These are phyloP conservation scores for Sporothrix protearum DNA, from an alignment of 2,329 filamentous ascomycete genomes.

Conservation along the genomic window DNA sequence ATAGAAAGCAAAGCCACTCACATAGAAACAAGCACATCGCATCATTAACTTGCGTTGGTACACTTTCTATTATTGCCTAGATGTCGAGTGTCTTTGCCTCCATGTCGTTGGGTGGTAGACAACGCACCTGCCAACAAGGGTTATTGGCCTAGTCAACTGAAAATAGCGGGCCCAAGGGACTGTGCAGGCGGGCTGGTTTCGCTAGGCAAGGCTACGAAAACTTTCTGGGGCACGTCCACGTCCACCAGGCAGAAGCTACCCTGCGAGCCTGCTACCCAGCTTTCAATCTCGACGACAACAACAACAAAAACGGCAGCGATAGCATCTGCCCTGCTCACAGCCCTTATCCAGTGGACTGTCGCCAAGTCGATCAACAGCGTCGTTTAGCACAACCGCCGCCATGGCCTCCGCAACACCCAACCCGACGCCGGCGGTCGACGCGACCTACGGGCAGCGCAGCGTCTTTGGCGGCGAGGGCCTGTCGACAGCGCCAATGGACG, in stretches of 20 bases:
- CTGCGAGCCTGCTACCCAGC: neutral
- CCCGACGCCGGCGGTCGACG: conserved; percentile 46
- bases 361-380: neutral
- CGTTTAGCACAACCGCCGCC: neutral
- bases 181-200: neutral
- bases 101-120: neutral
- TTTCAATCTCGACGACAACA: neutral
- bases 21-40: no score
- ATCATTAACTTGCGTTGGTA: no score
- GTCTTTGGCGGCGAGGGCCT: conserved; percentile 64
- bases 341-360: neutral
- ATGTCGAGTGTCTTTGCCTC: neutral
- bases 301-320: conserved; percentile 6
- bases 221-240: neutral
- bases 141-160: neutral
- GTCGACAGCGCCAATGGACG: conserved; percentile 43
- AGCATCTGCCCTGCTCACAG: neutral
- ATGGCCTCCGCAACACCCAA: conserved; percentile 28
- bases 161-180: neutral
- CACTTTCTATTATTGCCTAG: neutral
- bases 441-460: conserved; percentile 67
- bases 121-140: neutral
- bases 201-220: conserved; percentile 17
- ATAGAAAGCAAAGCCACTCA: no score
- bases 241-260: neutral